phyloP scores from a whole-genome alignment of 441 rosid species.

The Populus hybrid region DNA sequence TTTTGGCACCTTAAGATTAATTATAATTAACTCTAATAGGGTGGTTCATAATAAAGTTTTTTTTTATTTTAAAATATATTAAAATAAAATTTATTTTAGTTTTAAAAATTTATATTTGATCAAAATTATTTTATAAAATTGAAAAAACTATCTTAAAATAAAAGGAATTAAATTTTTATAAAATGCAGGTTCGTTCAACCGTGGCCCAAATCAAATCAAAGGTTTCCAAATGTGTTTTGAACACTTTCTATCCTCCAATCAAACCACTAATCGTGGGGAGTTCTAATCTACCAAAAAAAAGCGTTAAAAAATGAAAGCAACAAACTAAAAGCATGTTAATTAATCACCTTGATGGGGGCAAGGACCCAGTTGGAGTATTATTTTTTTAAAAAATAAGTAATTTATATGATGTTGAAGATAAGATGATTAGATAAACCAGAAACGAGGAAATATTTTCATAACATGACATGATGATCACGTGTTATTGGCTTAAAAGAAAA shows the following conservation, averaged over 20 bases:
- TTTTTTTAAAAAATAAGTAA: neutral
- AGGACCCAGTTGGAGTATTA: neutral
- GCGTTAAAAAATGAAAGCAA: neutral
- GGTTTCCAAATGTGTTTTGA: neutral
- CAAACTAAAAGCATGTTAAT: neutral
- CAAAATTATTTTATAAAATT: no score
- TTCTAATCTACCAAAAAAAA: neutral
- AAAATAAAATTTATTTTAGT: no score
- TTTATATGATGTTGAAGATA: neutral
- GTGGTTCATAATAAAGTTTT: no score
- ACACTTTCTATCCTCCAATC: slow-evolving; percentile 10
- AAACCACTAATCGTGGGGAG: neutral
- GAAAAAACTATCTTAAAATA: no score
- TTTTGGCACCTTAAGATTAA: slow-evolving; percentile 2
- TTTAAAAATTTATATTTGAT: no score
- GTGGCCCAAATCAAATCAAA: neutral
- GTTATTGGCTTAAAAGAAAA: neutral
- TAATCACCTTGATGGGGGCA: slow-evolving; percentile 1
- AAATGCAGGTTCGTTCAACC: no score
- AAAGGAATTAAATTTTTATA: no score
- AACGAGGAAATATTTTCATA: neutral
- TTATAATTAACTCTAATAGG: neutral
- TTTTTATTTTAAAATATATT: neutral
- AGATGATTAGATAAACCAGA: slow-evolving; percentile 3
- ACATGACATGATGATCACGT: slow-evolving; percentile 27